A percentile compares a stretch with the other conserved stretches of the same genome.
Conservation (phyloP, 768 basidiomycete species). For the Mrakia gelida region DNA sequence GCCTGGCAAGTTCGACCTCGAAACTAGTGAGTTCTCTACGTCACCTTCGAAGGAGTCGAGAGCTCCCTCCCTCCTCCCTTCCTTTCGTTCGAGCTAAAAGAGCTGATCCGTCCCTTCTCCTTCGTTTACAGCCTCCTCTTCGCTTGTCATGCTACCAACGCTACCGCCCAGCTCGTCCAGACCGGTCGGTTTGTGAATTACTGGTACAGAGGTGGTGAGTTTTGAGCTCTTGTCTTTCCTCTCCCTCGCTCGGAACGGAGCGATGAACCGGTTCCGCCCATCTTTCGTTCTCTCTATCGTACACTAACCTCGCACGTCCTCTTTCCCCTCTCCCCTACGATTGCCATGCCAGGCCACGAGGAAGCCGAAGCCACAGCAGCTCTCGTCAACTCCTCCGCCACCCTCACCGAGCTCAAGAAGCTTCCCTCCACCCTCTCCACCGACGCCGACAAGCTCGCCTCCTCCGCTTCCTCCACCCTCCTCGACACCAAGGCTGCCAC, state of each 20-base stretch:
- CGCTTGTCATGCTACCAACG: slow-evolving; percentile 70
- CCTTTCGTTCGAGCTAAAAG: neutral
- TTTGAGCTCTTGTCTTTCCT: neutral
- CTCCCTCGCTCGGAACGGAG: neutral
- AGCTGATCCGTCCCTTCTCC: neutral
- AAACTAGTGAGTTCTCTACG: slow-evolving; percentile 28
- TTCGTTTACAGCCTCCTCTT: slow-evolving; percentile 27
- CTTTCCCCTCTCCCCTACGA: neutral
- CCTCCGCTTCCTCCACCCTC: slow-evolving; percentile 5
- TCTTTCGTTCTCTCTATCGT: neutral
- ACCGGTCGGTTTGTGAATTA: slow-evolving; percentile 64
- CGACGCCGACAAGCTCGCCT: slow-evolving; percentile 14
- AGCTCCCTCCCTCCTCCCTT: neutral
- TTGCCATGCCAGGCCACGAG: slow-evolving; percentile 16
- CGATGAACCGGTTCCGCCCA: neutral
- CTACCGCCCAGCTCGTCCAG: slow-evolving; percentile 77
- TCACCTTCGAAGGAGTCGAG: neutral
- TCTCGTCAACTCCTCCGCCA: neutral
- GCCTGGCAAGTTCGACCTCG: slow-evolving; percentile 32
- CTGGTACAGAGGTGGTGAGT: slow-evolving; percentile 31
- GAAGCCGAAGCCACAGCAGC: slow-evolving; percentile 41
- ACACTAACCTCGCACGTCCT: neutral
- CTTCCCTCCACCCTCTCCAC: neutral
- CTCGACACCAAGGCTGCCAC: slow-evolving; percentile 16
- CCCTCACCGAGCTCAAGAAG: slow-evolving; percentile 6